Base-by-base conservation (phyloP, 2,329 filamentous ascomycete species). In the Sarocladiaceae sp. region DNA sequence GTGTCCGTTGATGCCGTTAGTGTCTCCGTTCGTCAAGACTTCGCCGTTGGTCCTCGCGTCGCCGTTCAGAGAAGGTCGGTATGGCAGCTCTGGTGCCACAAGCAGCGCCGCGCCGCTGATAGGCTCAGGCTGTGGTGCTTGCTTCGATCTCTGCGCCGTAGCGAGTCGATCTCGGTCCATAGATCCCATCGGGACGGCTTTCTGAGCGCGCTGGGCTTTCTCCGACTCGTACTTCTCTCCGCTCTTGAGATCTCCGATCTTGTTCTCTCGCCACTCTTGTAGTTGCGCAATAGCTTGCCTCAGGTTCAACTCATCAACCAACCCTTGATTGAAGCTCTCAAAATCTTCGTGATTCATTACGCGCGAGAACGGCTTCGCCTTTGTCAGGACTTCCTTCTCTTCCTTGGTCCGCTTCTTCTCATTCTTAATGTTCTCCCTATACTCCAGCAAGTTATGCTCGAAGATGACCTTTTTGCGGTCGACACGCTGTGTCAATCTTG, bases 361-460 rank as follows among this genome's bases (percentile, higher is more conserved):
- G 37, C 93, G 83, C 2, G 91, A 93, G 62, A 97, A 97, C 0
- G 94, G 94, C 62, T 99, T 99, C 4, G 91, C 88, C 66, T 96
- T 96, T 71, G 93, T 93, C 15, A 96, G 70, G 13, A 97, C 71
- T 51, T 97, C 94, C 51, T 87, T 83, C 68, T 99, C 94, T 65
- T 99, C 94, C 65, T 97, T 97, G 0, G 90, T 95, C 29, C 92
- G 83, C 71, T 92, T 96, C 80, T 97, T 99, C 64, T 99, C 94
- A 4, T 86, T 69, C 49, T 90, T 88, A 23, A 82, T 87, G 65
- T 96, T 96, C 68, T 96, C 95, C 56, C 91, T 80, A 64, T 99
- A 99, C 52, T 99, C 93, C 3, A 99, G 77, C 25, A 99, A 76
- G 55, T 88, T 88, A 69, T 99, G 94, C 65, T 97, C 92, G 62